Evolutionary conservation across 1,284 basidiomycete species (phyloP), one percentile per base, ranked within the genome.

Genomic region (Leccinum fallax): DNA sequence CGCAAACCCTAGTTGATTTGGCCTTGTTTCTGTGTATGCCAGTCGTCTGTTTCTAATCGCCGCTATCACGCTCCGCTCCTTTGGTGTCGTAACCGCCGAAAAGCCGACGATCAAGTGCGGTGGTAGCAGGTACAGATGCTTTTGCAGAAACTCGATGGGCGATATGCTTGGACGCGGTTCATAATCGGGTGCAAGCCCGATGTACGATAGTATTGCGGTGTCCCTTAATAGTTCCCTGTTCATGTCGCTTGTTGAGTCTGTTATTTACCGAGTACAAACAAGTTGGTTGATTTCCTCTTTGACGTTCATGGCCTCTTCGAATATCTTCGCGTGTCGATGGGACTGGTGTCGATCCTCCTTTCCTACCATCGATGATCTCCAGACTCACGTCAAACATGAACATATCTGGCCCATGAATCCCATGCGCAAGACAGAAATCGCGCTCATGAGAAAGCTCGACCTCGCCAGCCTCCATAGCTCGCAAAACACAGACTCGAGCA

Each of bases 1-100:
- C 2, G 73, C 72, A 67, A 87, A 84, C 3, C 72, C 73, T 3
- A 93, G 76, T 61, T 87, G 83, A 2, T 75, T 70, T 24, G 90
- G 88, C 54, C 78, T 76, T 4, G 80, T 80, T 43, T 78, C 77
- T 30, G 79, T 77, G 73, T 86, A 91, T 66, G 81, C 83, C 30
- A 89, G 77, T 7, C 92, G 81, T 54, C 90, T 79, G 71, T 93
- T 93, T 30, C 90, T 82, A 59, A 93, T 87, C 16, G 76, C 71
- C 26, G 86, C 75, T 57, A 93, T 79, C 10, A 71, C 73, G 8
- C 87, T 85, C 58, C 92, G 83, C 63, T 90, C 80, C 63, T 83
- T 90, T 3, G 91, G 87, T 2, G 83, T 86, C 48, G 85, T 88
- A 55, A 83, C 74, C n/a, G 73, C 67, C n/a, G 86, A 85, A 76